Evolutionary conservation across 75 land plant species (phyloP).

Genomic region (Sequoiadendron giganteum): DNA sequence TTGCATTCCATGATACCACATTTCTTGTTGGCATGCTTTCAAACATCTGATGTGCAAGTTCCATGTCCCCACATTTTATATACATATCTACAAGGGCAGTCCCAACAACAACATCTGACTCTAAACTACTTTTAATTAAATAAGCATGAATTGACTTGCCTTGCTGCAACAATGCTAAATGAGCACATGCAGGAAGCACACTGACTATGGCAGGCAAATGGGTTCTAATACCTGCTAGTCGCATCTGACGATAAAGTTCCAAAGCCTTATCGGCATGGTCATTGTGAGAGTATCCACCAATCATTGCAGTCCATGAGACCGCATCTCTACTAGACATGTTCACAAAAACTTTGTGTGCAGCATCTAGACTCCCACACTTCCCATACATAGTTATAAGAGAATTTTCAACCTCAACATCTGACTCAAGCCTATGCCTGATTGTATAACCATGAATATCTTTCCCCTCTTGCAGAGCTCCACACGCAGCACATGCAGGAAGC

Average conservation of each 20-base stretch:
- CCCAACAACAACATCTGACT: conserved; percentile 16
- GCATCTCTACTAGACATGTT: conserved; percentile 20
- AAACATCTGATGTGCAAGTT: conserved; percentile 26
- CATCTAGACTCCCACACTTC: conserved; percentile 14
- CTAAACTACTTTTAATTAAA: conserved; percentile 6
- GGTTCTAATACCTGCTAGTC: conserved; percentile 21
- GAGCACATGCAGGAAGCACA: conserved; percentile 13
- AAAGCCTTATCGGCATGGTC: conserved; percentile 40
- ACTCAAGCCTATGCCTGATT: background rate
- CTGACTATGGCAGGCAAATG: conserved; percentile 39
- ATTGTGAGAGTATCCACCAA: conserved; percentile 41
- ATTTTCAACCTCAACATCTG: conserved; percentile 10
- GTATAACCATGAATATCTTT: conserved; percentile 15
- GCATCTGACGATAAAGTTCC: conserved; percentile 38
- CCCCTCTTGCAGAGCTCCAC: conserved; percentile 7
- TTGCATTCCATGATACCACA: conserved; percentile 43
- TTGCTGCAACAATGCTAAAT: conserved; percentile 7
- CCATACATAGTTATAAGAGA: conserved; percentile 25
- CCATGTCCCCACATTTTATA: conserved; percentile 34
- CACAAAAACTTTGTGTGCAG: conserved; percentile 22
- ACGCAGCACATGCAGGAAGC: conserved; percentile 8
- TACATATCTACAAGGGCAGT: conserved; percentile 39
- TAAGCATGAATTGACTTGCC: conserved; percentile 15
- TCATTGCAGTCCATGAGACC: conserved; percentile 61
- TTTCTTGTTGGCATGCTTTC: conserved; percentile 17